Conservation (phyloP, 2,329 filamentous ascomycete genomes). For the Harringtonia aguacate region DNA sequence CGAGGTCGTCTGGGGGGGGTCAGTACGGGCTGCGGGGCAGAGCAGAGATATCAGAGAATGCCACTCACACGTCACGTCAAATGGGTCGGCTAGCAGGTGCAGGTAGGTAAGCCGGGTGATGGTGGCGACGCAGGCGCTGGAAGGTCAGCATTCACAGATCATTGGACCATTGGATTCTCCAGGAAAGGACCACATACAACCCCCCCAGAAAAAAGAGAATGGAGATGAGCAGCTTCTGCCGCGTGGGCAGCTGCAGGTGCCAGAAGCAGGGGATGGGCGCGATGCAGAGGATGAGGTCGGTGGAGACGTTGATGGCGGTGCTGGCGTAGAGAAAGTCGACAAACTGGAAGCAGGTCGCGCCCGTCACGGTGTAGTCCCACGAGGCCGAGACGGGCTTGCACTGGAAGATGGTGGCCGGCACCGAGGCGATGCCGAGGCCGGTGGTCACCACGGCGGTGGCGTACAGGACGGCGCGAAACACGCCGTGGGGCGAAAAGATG, state of each 20-base stretch:
- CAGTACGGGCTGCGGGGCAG: too few relatives aligned
- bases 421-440: conserved; percentile 14
- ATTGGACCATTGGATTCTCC: too few relatives aligned
- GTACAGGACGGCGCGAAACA: conserved; percentile 17
- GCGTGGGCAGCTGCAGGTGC: conserved; percentile 15
- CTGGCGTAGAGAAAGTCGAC: conserved; percentile 17
- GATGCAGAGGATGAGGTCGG: conserved; percentile 18
- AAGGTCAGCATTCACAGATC: background rate
- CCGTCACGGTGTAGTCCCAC: conserved; percentile 15
- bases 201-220: conserved; percentile 18
- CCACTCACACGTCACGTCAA: conserved; percentile 21
- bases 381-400: conserved; percentile 16
- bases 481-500: conserved; percentile 19
- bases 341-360: conserved; percentile 16
- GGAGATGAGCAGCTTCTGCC: conserved; percentile 17
- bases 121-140: conserved; percentile 16
- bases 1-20: conserved; percentile 21
- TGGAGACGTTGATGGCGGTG: conserved; percentile 17
- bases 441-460: conserved; percentile 19
- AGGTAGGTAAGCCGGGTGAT: conserved; percentile 17
- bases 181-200: conserved; percentile 15
- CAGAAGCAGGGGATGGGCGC: conserved; percentile 20
- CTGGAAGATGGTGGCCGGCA: conserved; percentile 18
- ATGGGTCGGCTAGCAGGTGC: conserved; percentile 10
- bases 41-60: too few relatives aligned